Base-by-base conservation (phyloP, 1,139 yeast genomes). In the Candida neerlandica region DNA sequence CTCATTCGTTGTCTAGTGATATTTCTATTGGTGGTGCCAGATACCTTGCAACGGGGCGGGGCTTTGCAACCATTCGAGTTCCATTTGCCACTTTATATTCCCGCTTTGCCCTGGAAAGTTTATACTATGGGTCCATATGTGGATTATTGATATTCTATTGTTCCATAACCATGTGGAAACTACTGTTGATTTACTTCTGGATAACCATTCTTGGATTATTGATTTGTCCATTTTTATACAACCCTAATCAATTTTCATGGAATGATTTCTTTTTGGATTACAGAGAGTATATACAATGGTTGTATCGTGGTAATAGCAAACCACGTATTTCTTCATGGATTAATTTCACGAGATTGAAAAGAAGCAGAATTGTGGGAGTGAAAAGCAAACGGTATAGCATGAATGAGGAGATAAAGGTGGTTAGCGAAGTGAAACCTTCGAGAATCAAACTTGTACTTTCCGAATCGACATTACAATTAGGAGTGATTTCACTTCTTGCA, bases 1-100 rank as follows among this genome's bases (percentile, higher is more conserved):
- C 82, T 0, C 75, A 73, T 44, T 75, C 84, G 0, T 61, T 80
- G 51, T 69, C 72, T 2, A 76, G 74, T 52, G 82, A 80, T 60
- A 66, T 80, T 42, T 63, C 77, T 5, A 60, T 77, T 46, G 84
- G 84, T 1, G 84, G 84, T 12, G 84, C 84, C 5, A 69, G 70
- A 48, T 80, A 80, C 58, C 77, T 80, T 55, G 79, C 82, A 1
- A 80, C 84, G 0, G 84, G 83, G 10, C 64, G 84, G 59, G 82
- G 82, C 0, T 77, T 80, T 61, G 81, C 84, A 34, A 80, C 84
- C 0, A 63, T 70, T 2, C 63, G 84, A 54, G 69, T 72, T 6
- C 70, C 80, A 7, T 77, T 79, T 56, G 62, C 77, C 1, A 60
- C 64, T 0, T 60, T 80, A 7, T 80, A 77, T 59, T 63, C 81